These are phyloP conservation scores for Naegleria fowleri DNA, from an alignment of 208 protist species.

Conservation along the genomic window DNA sequence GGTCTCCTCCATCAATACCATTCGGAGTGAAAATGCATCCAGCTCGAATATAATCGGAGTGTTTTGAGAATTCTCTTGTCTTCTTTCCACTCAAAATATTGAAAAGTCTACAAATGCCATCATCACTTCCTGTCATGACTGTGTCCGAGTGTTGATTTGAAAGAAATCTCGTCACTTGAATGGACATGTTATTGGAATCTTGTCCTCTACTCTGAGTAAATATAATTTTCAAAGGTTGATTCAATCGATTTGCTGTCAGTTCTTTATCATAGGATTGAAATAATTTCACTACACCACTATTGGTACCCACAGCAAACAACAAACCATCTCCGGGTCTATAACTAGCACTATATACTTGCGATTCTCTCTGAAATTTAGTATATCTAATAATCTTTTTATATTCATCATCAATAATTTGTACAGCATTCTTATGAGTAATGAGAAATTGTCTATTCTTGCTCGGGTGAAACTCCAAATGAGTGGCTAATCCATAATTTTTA, in stretches of 20 bases:
- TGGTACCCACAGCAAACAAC: not conserved
- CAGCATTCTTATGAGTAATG: not conserved
- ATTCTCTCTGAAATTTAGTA: conserved; percentile 10
- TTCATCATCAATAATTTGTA: conserved; percentile 3
- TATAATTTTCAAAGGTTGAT: not conserved
- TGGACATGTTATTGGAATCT: not conserved
- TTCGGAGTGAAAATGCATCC: not conserved
- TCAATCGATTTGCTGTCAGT: not conserved
- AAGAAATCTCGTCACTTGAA: not conserved
- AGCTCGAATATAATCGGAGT: not conserved
- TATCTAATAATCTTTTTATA: conserved; percentile 6
- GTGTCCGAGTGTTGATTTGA: not conserved
- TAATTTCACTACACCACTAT: not conserved
- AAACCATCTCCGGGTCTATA: not conserved
- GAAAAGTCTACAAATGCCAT: not conserved
- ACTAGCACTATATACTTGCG: not conserved
- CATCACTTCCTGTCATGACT: not conserved
- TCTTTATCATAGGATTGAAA: conserved; percentile 8
- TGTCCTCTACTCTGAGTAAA: not conserved
- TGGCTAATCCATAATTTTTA: not conserved
- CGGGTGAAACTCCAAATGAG: not conserved
- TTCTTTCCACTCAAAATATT: not conserved
- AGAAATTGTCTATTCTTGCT: not conserved
- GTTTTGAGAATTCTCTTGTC: not conserved
- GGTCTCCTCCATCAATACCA: not conserved